phyloP scores from a whole-genome alignment of 2,329 filamentous ascomycete genomes.

The Pseudogymnoascus sp. region DNA sequence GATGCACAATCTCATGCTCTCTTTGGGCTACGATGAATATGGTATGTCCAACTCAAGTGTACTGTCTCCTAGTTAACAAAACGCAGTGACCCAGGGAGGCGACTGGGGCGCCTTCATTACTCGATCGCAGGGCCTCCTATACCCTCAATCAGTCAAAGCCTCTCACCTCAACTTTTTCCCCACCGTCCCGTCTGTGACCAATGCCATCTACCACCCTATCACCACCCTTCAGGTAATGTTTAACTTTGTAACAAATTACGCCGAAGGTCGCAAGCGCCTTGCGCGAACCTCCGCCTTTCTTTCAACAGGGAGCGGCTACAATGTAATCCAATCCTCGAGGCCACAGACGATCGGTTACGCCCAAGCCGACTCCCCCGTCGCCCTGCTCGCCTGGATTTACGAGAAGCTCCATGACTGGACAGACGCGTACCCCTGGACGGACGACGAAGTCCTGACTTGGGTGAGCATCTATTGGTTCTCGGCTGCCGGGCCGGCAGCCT shows the following conservation, averaged over 20 bases:
- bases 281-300: constrained; percentile 25
- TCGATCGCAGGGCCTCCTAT: constrained; percentile 50
- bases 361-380: constrained; percentile 62
- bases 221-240: constrained; percentile 1
- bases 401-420: constrained; percentile 76
- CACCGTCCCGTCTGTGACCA: background rate
- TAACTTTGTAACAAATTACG: background rate
- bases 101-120: constrained; percentile 65
- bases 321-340: constrained; percentile 48
- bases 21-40: constrained; percentile 57
- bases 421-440: constrained; percentile 62
- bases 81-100: constrained; percentile 49
- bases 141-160: constrained; percentile 49
- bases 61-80: background rate
- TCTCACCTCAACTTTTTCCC: constrained; percentile 37
- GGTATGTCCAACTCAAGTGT: constrained; percentile 11
- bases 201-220: constrained; percentile 4
- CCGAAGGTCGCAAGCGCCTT: background rate
- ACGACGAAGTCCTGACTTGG: constrained; percentile 71
- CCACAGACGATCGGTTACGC: constrained; percentile 66
- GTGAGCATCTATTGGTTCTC: constrained; percentile 67
- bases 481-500: constrained; percentile 60
- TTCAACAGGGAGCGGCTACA: constrained; percentile 34
- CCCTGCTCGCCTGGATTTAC: constrained; percentile 68
- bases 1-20: constrained; percentile 60